Conservation (phyloP, 495 filamentous ascomycete genomes). For the Aspergillus affinis region DNA sequence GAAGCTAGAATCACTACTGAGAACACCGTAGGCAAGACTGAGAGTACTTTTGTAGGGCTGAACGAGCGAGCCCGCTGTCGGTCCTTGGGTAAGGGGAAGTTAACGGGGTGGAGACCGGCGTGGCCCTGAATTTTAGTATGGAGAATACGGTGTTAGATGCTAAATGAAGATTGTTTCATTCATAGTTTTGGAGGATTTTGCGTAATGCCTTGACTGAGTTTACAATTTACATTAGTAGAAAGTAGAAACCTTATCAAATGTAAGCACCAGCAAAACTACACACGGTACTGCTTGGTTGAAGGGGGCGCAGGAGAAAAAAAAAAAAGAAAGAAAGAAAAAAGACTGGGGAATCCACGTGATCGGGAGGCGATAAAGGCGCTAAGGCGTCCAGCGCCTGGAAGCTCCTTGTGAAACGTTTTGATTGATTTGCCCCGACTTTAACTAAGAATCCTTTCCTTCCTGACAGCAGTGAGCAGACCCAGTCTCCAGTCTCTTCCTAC, state of each 20-base stretch:
- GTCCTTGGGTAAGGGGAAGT: background rate
- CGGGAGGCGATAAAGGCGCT: slow-evolving; percentile 5
- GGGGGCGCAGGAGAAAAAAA: background rate
- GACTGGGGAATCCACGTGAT: slow-evolving; percentile 18
- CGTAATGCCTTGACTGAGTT: too few relatives aligned
- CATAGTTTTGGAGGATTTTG: background rate
- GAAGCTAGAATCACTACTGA: slow-evolving; percentile 1
- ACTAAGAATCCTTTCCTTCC: background rate
- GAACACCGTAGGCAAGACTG: too few relatives aligned
- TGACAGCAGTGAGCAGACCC: too few relatives aligned
- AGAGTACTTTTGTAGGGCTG: slow-evolving; percentile 8
- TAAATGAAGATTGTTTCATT: background rate
- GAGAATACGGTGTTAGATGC: background rate
- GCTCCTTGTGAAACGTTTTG: slow-evolving; percentile 18
- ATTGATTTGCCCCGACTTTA: slow-evolving; percentile 9
- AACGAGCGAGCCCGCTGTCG: background rate
- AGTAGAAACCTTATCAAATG: too few relatives aligned
- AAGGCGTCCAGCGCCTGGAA: slow-evolving; percentile 18
- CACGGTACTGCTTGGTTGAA: background rate
- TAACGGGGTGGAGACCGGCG: slow-evolving; percentile 3
- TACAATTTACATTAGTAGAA: too few relatives aligned
- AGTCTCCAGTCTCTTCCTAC: background rate
- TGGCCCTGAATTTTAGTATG: too few relatives aligned
- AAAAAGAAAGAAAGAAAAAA: slow-evolving; percentile 3
- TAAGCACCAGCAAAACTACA: too few relatives aligned